These are phyloP conservation scores for Clonostachys rhizophaga DNA, from an alignment of 2,329 filamentous ascomycete species.

Conservation along the genomic window DNA sequence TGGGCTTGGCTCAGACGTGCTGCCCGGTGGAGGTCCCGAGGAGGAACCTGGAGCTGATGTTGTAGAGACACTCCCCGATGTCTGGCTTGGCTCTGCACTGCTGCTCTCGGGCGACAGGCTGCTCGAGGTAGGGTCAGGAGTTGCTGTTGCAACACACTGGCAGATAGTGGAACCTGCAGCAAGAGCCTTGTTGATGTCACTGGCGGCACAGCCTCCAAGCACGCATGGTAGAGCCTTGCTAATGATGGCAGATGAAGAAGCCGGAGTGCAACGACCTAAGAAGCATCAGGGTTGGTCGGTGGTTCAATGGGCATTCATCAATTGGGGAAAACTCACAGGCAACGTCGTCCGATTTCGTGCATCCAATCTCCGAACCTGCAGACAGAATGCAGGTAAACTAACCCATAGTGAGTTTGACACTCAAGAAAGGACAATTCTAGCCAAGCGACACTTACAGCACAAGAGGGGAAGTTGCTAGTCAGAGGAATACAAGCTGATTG, in stretches of 20 bases:
- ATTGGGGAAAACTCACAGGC: conserved; percentile 8
- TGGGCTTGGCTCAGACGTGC: conserved; percentile 1
- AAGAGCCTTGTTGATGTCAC: conserved; percentile 8
- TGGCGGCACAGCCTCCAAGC: conserved; percentile 6
- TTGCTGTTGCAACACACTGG: conserved; percentile 7
- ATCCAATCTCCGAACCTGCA: conserved; percentile 12
- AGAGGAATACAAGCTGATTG: conserved; percentile 10
- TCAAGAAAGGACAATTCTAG: not conserved
- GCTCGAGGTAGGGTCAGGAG: conserved; percentile 2
- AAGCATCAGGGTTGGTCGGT: not conserved
- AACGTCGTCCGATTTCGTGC: conserved; percentile 12
- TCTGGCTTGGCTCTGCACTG: conserved; percentile 1
- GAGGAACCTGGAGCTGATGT: too few species aligned
- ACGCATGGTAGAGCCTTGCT: conserved; percentile 10
- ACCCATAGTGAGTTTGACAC: not conserved
- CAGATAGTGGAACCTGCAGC: conserved; percentile 11
- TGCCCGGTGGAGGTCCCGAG: too few species aligned
- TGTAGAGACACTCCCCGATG: not conserved
- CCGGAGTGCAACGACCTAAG: conserved; percentile 12
- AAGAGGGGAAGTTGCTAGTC: conserved; percentile 12
- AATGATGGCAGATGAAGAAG: conserved; percentile 9
- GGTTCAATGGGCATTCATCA: not conserved
- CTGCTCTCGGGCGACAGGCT: not conserved
- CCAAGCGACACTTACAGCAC: conserved; percentile 10
- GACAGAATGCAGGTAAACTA: conserved; percentile 12